Base-by-base conservation (phyloP, 352 stramenopile genomes). In the Thraustochytrium sp. region DNA sequence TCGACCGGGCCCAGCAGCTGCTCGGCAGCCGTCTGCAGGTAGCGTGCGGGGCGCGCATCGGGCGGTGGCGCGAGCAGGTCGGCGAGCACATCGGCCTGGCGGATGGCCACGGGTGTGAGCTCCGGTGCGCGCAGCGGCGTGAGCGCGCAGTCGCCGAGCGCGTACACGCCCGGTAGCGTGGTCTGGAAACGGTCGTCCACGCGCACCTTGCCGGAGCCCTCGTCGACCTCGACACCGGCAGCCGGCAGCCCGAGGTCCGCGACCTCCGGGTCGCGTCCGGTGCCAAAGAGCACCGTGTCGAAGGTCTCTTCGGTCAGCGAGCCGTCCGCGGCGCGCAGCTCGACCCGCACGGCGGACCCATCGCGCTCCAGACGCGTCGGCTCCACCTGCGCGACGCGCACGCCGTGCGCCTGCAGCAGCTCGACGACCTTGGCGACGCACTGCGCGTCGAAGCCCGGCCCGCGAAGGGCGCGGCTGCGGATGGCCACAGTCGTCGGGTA, bases 51-150 rank as follows among this genome's bases (percentile, higher is more conserved):
- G n/a, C 31, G n/a, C 31, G 1, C 4, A n/a, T n/a, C 51, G 8
- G n/a, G 21, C 16, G 51, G 5, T 4, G 62, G 40, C 8, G 2
- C 31, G 3, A 95, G 55, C 44, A 91, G 87, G 88, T 96, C 92
- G 1, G 91, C 88, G 49, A 97, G 88, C 42, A 91, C 86, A 49
- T 92, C 87, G 8, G 92, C 93, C 31, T 92, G 91, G 13, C 90
- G 90, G 88, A 97, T 96, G n/a, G 93, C 93, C 89, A 96, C 94
- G n/a, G 93, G 93, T 38, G 93, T 97, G 5, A 97, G 87, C 84
- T 96, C 92, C 3, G 95, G 87, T 29, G 86, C 83, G 8, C 92
- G 91, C n/a, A 85, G 49, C 11, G 42, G 42, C 0, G 37, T 75
- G 0, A 16, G 37, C 84, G 78, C 89, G 23, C 96, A 92, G 87